Evolutionary conservation across 768 basidiomycete species (phyloP).

Genomic region (Lepiota brunneoincarnata): DNA sequence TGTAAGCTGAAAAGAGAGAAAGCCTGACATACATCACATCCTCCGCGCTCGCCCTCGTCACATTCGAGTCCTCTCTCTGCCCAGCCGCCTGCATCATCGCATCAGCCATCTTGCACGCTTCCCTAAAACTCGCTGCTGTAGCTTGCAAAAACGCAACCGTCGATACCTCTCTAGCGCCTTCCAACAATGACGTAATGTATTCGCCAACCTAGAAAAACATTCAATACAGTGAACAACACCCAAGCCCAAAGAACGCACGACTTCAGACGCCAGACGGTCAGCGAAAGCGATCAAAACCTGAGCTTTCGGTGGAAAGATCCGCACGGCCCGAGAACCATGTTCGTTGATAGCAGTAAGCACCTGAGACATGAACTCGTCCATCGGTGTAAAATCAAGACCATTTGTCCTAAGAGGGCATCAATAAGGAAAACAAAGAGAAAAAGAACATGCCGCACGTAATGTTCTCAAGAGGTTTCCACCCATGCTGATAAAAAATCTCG

Average conservation of each 20-base stretch:
- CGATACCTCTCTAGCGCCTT: slow-evolving; percentile 72
- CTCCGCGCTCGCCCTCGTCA: slow-evolving; percentile 60
- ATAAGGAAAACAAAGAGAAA: not conserved
- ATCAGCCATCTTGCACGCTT: slow-evolving; percentile 86
- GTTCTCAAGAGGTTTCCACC: slow-evolving; percentile 82
- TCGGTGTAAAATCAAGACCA: slow-evolving; percentile 81
- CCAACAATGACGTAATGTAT: slow-evolving; percentile 77
- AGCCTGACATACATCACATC: slow-evolving; percentile 70
- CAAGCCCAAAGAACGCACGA: no score
- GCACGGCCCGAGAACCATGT: slow-evolving; percentile 77
- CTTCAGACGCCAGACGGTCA: slow-evolving; percentile 81
- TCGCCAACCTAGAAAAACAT: no score
- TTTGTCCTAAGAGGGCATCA: slow-evolving; percentile 33
- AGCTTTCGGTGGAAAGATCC: slow-evolving; percentile 82
- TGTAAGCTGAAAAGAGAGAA: not conserved
- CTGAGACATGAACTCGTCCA: slow-evolving; percentile 86
- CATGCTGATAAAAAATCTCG: slow-evolving; percentile 88
- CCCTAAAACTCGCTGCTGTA: slow-evolving; percentile 85
- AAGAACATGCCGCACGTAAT: slow-evolving; percentile 61
- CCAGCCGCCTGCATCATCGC: slow-evolving; percentile 58
- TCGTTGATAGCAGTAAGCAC: slow-evolving; percentile 63
- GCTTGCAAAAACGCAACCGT: slow-evolving; percentile 76
- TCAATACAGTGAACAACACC: no score
- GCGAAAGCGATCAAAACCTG: slow-evolving; percentile 80
- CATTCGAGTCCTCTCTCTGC: slow-evolving; percentile 33